These are phyloP conservation scores for Talaromyces sp. DNA, from an alignment of 2,329 filamentous ascomycete species.

Conservation along the genomic window DNA sequence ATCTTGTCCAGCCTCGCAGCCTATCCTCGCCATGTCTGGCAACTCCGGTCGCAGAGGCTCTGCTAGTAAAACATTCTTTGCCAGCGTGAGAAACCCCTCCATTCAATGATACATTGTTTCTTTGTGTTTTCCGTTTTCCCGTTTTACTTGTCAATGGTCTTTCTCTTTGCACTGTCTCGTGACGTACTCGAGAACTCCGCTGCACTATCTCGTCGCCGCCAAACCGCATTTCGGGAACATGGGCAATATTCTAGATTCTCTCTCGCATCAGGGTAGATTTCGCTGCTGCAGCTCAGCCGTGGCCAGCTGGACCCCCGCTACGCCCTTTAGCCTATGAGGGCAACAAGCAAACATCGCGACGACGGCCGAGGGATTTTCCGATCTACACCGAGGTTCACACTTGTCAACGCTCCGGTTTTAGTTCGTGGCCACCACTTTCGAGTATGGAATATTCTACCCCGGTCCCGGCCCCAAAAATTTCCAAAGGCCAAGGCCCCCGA, in stretches of 20 bases:
- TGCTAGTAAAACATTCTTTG: slow-evolving; percentile 31
- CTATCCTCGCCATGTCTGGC: slow-evolving; percentile 23
- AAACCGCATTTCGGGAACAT: neutral
- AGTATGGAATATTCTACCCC: neutral
- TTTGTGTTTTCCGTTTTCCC: neutral
- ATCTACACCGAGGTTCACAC: neutral
- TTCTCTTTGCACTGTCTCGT: neutral
- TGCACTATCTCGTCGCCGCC: neutral
- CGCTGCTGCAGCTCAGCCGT: neutral
- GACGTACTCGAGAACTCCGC: neutral
- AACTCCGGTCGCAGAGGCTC: slow-evolving; percentile 23
- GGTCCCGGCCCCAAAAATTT: neutral
- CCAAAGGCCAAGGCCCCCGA: neutral
- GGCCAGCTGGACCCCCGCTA: neutral
- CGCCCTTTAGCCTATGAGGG: neutral
- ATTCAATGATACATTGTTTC: neutral
- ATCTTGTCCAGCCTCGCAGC: neutral
- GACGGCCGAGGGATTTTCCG: neutral
- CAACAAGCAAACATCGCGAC: neutral
- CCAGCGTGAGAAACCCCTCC: slow-evolving; percentile 25
- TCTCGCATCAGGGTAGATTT: neutral
- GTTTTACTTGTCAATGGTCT: neutral
- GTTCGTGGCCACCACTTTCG: neutral
- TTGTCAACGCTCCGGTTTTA: neutral
- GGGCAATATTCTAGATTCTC: neutral